Evolutionary conservation across 2,329 filamentous ascomycete species (phyloP).

Genomic region (Hirsutella thompsonii): DNA sequence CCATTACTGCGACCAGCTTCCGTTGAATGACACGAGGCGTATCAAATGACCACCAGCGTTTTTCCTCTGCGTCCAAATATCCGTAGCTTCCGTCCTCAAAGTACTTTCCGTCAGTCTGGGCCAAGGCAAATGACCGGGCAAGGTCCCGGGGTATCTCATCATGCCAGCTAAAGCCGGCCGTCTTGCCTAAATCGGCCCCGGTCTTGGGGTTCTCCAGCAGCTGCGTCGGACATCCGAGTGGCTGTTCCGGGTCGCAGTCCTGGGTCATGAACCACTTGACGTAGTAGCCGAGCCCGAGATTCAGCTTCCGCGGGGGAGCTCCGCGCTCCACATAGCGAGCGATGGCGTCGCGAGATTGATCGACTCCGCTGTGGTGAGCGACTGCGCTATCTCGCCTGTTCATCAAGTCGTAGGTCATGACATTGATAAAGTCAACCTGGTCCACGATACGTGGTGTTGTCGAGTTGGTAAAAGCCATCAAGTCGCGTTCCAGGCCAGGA

Average conservation of each 20-base stretch:
- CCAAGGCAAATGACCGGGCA: conserved; percentile 42
- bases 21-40: conserved; percentile 43
- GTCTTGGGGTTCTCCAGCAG: conserved; percentile 44
- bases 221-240: conserved; percentile 41
- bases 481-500: conserved; percentile 49
- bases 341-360: conserved; percentile 38
- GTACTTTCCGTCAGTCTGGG: conserved; percentile 36
- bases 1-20: conserved; percentile 51
- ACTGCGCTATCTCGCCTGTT: conserved; percentile 54
- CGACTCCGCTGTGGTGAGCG: conserved; percentile 51
- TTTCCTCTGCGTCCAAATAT: conserved; percentile 47
- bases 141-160: conserved; percentile 40
- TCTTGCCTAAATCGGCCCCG: conserved; percentile 43
- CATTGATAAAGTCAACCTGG: conserved; percentile 54
- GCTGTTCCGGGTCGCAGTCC: conserved; percentile 24
- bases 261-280: conserved; percentile 50
- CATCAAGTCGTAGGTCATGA: conserved; percentile 59
- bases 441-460: conserved; percentile 45
- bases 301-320: conserved; percentile 36
- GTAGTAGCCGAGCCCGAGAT: conserved; percentile 55
- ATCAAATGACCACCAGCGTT: conserved; percentile 66
- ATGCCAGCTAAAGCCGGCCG: conserved; percentile 48
- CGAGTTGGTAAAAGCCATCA: conserved; percentile 51
- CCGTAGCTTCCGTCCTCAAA: conserved; percentile 53
- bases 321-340: conserved; percentile 46